These are phyloP conservation scores for Aspergillus novoparasiticus DNA, from an alignment of 2,329 filamentous ascomycete species.

Conservation along the genomic window DNA sequence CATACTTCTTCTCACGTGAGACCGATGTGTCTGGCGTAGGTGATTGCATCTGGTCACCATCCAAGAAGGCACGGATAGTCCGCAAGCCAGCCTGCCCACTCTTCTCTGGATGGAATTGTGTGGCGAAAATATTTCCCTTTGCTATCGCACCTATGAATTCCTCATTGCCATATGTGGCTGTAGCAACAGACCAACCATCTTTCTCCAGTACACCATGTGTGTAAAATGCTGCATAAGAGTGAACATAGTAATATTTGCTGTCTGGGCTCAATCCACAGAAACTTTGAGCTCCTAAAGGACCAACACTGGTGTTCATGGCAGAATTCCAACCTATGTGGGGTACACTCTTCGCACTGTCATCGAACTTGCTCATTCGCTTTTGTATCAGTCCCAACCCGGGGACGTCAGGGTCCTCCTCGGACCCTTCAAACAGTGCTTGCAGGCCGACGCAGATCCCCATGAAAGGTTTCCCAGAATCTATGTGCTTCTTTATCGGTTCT, in stretches of 20 bases:
- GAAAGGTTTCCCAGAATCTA: conserved; percentile 90
- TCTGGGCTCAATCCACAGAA: conserved; percentile 77
- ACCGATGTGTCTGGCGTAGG: conserved; percentile 44
- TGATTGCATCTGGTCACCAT: conserved; percentile 63
- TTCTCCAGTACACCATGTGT: conserved; percentile 70
- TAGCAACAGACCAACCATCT: conserved; percentile 90
- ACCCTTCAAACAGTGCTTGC: conserved; percentile 86
- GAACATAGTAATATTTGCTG: conserved; percentile 99
- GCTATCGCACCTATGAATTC: conserved; percentile 90
- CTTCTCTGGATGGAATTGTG: conserved; percentile 98
- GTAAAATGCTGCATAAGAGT: conserved; percentile 88
- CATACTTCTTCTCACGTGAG: conserved; percentile 51
- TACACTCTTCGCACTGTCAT: conserved; percentile 79
- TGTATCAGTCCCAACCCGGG: conserved; percentile 76
- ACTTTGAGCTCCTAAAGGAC: conserved; percentile 49
- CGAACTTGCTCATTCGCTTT: conserved; percentile 72
- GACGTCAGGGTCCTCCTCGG: conserved; percentile 72
- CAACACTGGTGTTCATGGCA: conserved; percentile 60
- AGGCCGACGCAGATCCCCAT: conserved; percentile 97
- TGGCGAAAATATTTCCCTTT: conserved; percentile 81
- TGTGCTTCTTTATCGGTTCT: conserved; percentile 79
- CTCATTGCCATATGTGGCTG: conserved; percentile 81
- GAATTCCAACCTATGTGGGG: conserved; percentile 99
- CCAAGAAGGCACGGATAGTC: conserved; percentile 81
- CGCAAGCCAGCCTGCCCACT: conserved; percentile 86